phyloP scores from a whole-genome alignment of 257 asterid genomes.

The Rauvolfia tetraphylla region DNA sequence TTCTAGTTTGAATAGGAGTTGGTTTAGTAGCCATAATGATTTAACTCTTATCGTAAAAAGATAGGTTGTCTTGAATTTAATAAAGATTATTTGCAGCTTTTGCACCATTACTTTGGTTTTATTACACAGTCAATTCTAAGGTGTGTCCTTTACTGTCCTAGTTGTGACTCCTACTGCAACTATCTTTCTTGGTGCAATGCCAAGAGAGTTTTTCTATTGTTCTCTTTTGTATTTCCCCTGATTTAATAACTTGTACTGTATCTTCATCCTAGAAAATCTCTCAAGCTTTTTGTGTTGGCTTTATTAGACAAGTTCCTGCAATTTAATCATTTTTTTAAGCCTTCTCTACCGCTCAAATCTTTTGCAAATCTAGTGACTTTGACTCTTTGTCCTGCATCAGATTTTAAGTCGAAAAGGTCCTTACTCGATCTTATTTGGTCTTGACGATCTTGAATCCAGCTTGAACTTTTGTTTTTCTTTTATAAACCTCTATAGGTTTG shows the following conservation, averaged over 20 bases:
- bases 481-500: too few species aligned
- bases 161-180: background rate
- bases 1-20: too few species aligned
- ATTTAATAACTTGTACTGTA: too few species aligned
- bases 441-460: background rate
- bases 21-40: background rate
- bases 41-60: background rate
- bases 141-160: background rate
- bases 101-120: too few species aligned
- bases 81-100: background rate
- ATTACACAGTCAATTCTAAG: background rate
- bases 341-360: background rate
- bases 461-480: background rate
- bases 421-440: too few species aligned
- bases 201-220: background rate
- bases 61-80: background rate
- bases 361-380: background rate
- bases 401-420: too few species aligned
- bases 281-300: background rate
- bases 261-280: background rate
- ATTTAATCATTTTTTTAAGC: background rate
- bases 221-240: background rate
- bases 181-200: background rate
- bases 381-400: too few species aligned
- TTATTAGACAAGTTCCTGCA: background rate